A percentile compares a stretch with the other conserved stretches of the same genome.
These are phyloP conservation scores for Talaromyces wortmannii DNA, from an alignment of 495 filamentous ascomycete genomes.

Conservation along the genomic window DNA sequence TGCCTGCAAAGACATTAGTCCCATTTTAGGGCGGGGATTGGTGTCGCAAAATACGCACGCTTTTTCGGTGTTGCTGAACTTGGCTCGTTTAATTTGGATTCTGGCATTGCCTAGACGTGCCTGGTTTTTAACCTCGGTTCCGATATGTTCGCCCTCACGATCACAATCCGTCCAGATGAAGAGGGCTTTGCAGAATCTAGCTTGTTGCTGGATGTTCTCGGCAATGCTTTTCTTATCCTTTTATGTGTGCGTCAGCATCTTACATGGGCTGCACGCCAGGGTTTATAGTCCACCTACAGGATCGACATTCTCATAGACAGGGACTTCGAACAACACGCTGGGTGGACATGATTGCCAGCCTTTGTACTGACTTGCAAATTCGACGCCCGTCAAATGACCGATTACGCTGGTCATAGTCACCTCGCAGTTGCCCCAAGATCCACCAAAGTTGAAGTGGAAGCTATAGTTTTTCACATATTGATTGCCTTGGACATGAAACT, in stretches of 20 bases:
- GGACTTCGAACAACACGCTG: constrained; percentile 73
- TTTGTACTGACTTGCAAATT: constrained; percentile 64
- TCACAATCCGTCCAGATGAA: constrained; percentile 99
- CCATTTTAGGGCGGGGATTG: neutral
- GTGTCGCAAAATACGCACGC: constrained; percentile 47
- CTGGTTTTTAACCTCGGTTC: constrained; percentile 80
- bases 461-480: constrained; percentile 89
- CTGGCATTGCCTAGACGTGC: constrained; percentile 65
- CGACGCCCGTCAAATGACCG: constrained; percentile 71
- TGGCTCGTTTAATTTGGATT: constrained; percentile 77
- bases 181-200: constrained; percentile 58
- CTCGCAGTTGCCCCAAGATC: constrained; percentile 69
- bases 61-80: constrained; percentile 92
- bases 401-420: constrained; percentile 91
- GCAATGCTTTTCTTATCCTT: constrained; percentile 78
- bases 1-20: constrained; percentile 36
- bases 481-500: constrained; percentile 55
- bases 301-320: constrained; percentile 57
- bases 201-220: constrained; percentile 74
- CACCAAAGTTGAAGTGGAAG: constrained; percentile 81
- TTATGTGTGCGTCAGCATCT: neutral
- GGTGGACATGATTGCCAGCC: constrained; percentile 79
- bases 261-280: neutral
- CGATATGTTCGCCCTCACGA: constrained; percentile 95
- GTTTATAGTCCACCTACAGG: constrained; percentile 36